Evolutionary conservation across 441 rosid species (phyloP).

Genomic region (Manihot esculenta): DNA sequence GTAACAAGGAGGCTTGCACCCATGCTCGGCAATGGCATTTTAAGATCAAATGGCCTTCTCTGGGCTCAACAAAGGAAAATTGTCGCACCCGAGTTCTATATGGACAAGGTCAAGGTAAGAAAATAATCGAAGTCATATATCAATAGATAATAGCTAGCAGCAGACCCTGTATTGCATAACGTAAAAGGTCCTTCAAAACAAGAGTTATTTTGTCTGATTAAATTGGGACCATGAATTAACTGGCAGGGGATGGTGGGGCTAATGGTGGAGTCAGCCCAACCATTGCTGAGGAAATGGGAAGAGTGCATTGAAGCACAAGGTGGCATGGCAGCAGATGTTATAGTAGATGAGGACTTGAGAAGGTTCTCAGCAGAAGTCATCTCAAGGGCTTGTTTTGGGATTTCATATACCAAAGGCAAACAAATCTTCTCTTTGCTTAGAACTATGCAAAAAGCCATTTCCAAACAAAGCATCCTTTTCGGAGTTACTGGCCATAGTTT

Average conservation of each 20-base stretch:
- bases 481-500: slow-evolving; percentile 32
- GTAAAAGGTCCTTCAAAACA: no score
- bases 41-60: slow-evolving; percentile 58
- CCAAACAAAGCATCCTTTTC: slow-evolving; percentile 49
- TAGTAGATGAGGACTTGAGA: slow-evolving; percentile 62
- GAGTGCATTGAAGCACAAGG: slow-evolving; percentile 36
- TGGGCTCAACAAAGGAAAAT: slow-evolving; percentile 73
- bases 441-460: slow-evolving; percentile 51
- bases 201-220: no score
- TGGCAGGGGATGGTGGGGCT: slow-evolving; percentile 63
- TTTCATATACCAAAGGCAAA: slow-evolving; percentile 57
- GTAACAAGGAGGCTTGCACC: slow-evolving; percentile 55
- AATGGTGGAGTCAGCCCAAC: slow-evolving; percentile 59
- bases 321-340: slow-evolving; percentile 44
- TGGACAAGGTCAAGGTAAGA: slow-evolving; percentile 57
- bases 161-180: no score
- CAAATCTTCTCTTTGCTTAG: slow-evolving; percentile 70
- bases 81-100: slow-evolving; percentile 67
- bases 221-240: no score
- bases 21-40: slow-evolving; percentile 63
- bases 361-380: slow-evolving; percentile 60
- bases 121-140: no score
- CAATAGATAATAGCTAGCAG: no score
- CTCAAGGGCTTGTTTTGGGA: slow-evolving; percentile 73
- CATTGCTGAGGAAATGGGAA: slow-evolving; percentile 59